Evolutionary conservation across 1,284 basidiomycete species (phyloP).

Genomic region (Ustilago crameri): DNA sequence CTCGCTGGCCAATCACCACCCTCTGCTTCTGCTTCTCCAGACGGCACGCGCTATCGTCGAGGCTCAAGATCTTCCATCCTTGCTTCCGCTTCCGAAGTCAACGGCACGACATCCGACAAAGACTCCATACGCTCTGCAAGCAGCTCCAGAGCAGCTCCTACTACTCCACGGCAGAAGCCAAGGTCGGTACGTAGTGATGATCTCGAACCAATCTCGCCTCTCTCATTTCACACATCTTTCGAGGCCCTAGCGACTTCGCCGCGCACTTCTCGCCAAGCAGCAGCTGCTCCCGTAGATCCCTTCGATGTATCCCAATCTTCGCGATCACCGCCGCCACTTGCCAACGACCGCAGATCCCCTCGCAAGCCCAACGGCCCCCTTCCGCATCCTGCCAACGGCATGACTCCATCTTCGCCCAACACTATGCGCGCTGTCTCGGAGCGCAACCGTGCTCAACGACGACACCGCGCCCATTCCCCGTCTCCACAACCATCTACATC

Average conservation of each 20-base stretch:
- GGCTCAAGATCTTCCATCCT: slow-evolving; percentile 45
- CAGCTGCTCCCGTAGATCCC: slow-evolving; percentile 19
- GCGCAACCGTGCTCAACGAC: background rate
- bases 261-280: slow-evolving; percentile 21
- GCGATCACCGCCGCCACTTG: slow-evolving; percentile 1
- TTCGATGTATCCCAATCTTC: background rate
- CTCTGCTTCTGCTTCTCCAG: slow-evolving; percentile 12
- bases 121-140: slow-evolving; percentile 33
- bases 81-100: slow-evolving; percentile 33
- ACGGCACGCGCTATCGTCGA: slow-evolving; percentile 26
- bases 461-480: background rate
- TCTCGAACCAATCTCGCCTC: slow-evolving; percentile 23
- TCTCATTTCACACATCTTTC: slow-evolving; percentile 39
- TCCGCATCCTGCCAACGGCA: background rate
- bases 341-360: slow-evolving; percentile 1
- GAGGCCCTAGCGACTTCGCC: slow-evolving; percentile 25
- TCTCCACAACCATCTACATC: slow-evolving; percentile 1
- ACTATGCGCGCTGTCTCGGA: slow-evolving; percentile 3
- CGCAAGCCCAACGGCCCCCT: background rate
- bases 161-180: slow-evolving; percentile 21
- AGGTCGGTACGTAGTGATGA: slow-evolving; percentile 17
- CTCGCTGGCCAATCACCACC: slow-evolving; percentile 9
- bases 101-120: slow-evolving; percentile 15
- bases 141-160: slow-evolving; percentile 23
- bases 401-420: slow-evolving; percentile 1